A percentile compares a stretch with the other conserved stretches of the same genome.
These are phyloP conservation scores for Morella rubra DNA, from an alignment of 306 rosid species.

Conservation along the genomic window DNA sequence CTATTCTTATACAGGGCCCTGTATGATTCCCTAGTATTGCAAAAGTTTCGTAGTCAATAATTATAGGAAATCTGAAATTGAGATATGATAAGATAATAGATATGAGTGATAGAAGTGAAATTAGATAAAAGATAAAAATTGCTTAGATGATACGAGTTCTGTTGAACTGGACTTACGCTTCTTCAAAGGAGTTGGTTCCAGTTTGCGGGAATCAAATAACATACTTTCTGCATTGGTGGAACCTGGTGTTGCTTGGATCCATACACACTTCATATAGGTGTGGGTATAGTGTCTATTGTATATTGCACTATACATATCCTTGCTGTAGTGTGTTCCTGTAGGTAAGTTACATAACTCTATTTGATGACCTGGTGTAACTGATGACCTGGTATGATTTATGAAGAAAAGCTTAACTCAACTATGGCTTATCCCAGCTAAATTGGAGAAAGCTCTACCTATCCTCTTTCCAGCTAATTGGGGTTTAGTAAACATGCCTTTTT, in stretches of 20 bases:
- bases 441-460: neutral
- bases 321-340: neutral
- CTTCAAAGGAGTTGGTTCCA: neutral
- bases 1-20: neutral
- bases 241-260: neutral
- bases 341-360: neutral
- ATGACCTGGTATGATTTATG: neutral
- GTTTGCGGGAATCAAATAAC: neutral
- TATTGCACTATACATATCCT: neutral
- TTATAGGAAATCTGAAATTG: neutral
- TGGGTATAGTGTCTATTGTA: neutral
- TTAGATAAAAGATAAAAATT: neutral
- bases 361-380: neutral
- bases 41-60: neutral
- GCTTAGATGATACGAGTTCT: neutral
- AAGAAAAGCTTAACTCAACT: neutral
- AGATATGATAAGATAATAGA: neutral
- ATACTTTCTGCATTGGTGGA: neutral
- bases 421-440: neutral
- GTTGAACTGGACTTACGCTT: neutral
- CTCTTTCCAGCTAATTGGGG: neutral
- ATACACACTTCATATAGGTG: neutral
- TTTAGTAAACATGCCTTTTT: neutral
- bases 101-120: neutral
- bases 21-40: neutral